phyloP scores from a whole-genome alignment of 768 basidiomycete species.

The Tephrocybe sp. region DNA sequence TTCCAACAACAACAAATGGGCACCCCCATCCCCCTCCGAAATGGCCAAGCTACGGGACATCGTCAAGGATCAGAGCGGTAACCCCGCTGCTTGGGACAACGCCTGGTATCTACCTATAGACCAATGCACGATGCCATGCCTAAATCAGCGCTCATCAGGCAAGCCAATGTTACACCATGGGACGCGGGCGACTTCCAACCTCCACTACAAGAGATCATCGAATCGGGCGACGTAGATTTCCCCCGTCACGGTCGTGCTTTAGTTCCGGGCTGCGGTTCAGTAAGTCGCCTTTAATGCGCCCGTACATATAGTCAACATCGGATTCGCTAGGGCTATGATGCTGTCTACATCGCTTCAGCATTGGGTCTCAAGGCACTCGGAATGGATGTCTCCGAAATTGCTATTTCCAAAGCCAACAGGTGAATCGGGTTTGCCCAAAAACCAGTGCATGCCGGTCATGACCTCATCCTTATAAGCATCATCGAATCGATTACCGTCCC shows the following conservation, averaged over 20 bases:
- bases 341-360: conserved; percentile 46
- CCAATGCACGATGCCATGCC: not conserved
- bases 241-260: conserved; percentile 36
- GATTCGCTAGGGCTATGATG: conserved; percentile 58
- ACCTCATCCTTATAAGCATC: not conserved
- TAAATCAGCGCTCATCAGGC: conserved; percentile 29
- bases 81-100: conserved; percentile 27
- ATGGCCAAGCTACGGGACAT: conserved; percentile 4
- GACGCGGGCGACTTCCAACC: conserved; percentile 47
- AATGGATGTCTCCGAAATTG: conserved; percentile 56
- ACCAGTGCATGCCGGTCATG: no score
- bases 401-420: conserved; percentile 45
- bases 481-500: conserved; percentile 1
- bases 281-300: conserved; percentile 15
- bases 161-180: conserved; percentile 32
- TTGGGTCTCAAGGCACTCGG: conserved; percentile 49
- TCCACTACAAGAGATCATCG: conserved; percentile 49
- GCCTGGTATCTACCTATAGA: conserved; percentile 21
- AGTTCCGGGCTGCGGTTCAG: conserved; percentile 49
- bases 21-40: not conserved
- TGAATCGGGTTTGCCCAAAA: conserved; percentile 14
- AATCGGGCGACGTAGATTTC: conserved; percentile 40
- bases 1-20: not conserved
- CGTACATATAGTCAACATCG: not conserved
- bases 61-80: conserved; percentile 17